Evolutionary conservation across 2,329 filamentous ascomycete genomes (phyloP).

Genomic region (Penicillium sp.): DNA sequence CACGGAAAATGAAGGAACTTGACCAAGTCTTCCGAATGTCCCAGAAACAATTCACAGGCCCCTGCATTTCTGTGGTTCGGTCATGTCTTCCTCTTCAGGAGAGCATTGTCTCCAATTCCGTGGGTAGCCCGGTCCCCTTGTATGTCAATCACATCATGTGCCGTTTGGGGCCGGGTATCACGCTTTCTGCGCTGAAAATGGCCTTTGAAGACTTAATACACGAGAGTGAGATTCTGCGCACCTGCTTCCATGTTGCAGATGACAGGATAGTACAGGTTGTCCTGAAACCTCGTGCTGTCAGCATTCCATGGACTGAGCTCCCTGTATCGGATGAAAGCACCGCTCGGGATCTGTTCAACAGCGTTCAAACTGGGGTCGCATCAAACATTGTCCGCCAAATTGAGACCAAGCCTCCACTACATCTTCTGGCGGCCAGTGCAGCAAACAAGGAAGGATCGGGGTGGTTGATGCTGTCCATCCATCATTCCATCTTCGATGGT

Average conservation of each 20-base stretch:
- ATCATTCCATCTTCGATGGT: conserved; percentile 18
- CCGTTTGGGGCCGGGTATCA: not conserved
- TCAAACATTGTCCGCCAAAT: not conserved
- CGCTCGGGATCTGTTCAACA: not conserved
- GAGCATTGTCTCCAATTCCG: conserved; percentile 4
- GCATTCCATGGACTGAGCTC: not conserved
- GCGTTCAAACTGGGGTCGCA: not conserved
- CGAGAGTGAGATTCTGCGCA: conserved; percentile 2
- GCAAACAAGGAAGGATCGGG: not conserved
- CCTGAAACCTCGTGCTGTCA: conserved; percentile 1
- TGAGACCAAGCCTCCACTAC: not conserved
- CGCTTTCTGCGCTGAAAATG: not conserved
- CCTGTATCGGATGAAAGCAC: conserved; percentile 1
- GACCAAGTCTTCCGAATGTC: not conserved
- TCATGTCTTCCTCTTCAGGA: conserved; percentile 8
- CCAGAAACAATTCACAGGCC: not conserved
- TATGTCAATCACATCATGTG: conserved; percentile 11
- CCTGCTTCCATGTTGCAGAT: conserved; percentile 2
- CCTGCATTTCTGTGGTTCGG: conserved; percentile 2
- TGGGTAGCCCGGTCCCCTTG: not conserved
- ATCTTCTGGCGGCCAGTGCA: not conserved
- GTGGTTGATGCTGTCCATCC: conserved; percentile 16
- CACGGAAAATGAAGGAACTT: not conserved
- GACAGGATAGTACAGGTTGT: conserved; percentile 2
- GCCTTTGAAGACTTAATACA: conserved; percentile 7